Base-by-base conservation (phyloP, 345 rosid species). In the Moricandia moricandioides region DNA sequence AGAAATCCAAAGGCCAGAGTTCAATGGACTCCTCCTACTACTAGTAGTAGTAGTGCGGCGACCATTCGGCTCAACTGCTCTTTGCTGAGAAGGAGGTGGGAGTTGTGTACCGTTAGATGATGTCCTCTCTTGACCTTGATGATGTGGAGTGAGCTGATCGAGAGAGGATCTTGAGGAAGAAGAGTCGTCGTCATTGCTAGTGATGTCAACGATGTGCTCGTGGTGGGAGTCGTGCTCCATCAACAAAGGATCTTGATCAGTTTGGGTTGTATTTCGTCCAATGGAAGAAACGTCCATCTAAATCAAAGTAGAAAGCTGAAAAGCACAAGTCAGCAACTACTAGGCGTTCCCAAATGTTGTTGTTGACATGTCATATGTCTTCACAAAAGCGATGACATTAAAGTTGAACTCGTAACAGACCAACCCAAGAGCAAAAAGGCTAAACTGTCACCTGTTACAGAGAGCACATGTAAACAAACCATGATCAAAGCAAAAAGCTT, bases 1-100 rank as follows among this genome's bases (percentile, higher is more conserved):
- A 13, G 90, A 88, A 70, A 92, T 92, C 97, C 96, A 92, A 59
- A 89, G 69, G 31, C 86, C 92, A 64, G 97, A 89, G 75, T 89
- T 89, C 81, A 92, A 73, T 1, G 96, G 97, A 83, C 92, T 92
- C 80, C 90, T 82, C 10, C 16, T 84, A 51, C 74, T 82, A 17
- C 12, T 84, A 55, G 76, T 82, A 29, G 76, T 82, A 29, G 14
- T 45, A n/a, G 52, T n/a, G 7, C 52, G 78, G n/a, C 71, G 85
- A 67, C 83, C 88, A 72, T 84, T 82, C 13, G 78, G 84, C 69
- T 79, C 91, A 65, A 80, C 81, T 17, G 88, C 52, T 82, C 86
- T 75, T 62, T 72, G 81, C 18, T 27, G 80, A 70, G 81, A 62
- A 63, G 85, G 77, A 71, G 85, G 43, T 67, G 70, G 76, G 45